Percentiles rank a stretch among this genome's conserved stretches.
phyloP scores from a whole-genome alignment of 306 rosid species.

The Arachis hypogaea region DNA sequence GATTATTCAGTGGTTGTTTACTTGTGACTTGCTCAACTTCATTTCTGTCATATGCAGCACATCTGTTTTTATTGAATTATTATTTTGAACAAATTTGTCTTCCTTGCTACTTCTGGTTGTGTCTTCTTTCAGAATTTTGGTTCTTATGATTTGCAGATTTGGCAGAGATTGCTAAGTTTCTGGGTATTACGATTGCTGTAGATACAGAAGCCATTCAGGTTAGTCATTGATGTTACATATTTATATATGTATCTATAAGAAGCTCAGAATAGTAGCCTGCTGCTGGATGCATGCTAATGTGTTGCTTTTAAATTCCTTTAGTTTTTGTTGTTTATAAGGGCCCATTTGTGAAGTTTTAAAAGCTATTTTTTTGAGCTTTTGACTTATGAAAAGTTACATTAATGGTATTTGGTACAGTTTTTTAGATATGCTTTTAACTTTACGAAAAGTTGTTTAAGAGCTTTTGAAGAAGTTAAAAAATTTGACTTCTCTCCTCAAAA shows the following conservation, averaged over 20 bases:
- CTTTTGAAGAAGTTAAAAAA: too few relatives aligned
- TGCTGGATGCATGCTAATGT: conserved; percentile 9
- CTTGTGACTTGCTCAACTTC: conserved; percentile 21
- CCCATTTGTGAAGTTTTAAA: too few relatives aligned
- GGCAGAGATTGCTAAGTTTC: conserved; percentile 91
- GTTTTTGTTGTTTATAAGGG: background rate
- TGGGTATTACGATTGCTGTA: conserved; percentile 71
- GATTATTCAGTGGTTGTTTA: conserved; percentile 8
- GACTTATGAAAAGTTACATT: too few relatives aligned
- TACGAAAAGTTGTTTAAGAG: too few relatives aligned
- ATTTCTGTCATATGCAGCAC: background rate
- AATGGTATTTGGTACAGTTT: too few relatives aligned
- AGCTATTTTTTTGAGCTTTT: too few relatives aligned
- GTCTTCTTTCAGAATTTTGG: conserved; percentile 24
- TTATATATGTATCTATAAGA: background rate
- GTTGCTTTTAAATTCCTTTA: conserved; percentile 15
- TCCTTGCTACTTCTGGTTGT: conserved; percentile 13
- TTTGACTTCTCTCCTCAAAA: too few relatives aligned
- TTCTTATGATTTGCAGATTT: conserved; percentile 63
- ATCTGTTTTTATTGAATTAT: background rate
- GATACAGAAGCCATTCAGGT: conserved; percentile 95
- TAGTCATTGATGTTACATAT: conserved; percentile 39
- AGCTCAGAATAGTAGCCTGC: background rate
- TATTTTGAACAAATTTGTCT: background rate
- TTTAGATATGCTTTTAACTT: too few relatives aligned